Percentiles rank a stretch among this genome's conserved stretches.
Conservation (phyloP, 768 basidiomycete genomes). For the Asterophora lycoperdoides region DNA sequence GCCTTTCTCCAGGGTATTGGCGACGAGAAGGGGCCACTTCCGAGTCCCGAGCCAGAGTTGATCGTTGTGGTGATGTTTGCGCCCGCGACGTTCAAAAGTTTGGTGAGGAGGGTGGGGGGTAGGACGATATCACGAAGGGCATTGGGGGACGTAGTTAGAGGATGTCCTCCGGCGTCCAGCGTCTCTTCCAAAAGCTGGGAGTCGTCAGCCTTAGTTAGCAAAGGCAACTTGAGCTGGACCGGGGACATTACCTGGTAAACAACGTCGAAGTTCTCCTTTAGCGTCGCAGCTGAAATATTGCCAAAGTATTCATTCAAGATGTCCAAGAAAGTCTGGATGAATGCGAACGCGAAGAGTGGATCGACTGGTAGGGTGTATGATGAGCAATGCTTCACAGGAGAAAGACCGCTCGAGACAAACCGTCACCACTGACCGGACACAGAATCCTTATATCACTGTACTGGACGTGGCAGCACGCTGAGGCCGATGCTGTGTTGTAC, state of each 20-base stretch:
- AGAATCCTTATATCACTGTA: conserved; percentile 73
- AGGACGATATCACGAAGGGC: conserved; percentile 91
- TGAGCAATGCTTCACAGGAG: conserved; percentile 2
- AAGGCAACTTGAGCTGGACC: background rate
- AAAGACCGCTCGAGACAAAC: conserved; percentile 40
- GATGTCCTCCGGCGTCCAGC: conserved; percentile 89
- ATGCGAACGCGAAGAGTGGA: conserved; percentile 85
- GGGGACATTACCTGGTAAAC: conserved; percentile 75
- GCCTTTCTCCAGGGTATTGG: conserved; percentile 93
- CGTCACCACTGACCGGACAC: conserved; percentile 79
- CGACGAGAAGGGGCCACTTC: conserved; percentile 67
- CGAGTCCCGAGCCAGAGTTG: conserved; percentile 40
- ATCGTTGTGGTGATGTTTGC: conserved; percentile 46
- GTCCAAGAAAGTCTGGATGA: conserved; percentile 79
- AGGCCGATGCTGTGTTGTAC: conserved; percentile 45
- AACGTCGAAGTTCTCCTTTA: conserved; percentile 92
- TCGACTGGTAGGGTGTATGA: conserved; percentile 52
- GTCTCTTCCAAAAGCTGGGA: conserved; percentile 87
- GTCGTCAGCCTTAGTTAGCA: conserved; percentile 8
- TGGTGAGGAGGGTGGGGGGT: conserved; percentile 82
- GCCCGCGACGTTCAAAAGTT: conserved; percentile 52
- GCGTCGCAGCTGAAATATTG: conserved; percentile 67
- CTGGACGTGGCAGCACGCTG: conserved; percentile 80
- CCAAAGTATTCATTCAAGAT: conserved; percentile 87
- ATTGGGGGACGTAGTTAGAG: conserved; percentile 86